Evolutionary conservation across 345 rosid genomes (phyloP).

Genomic region (Toxicodendron radicans): DNA sequence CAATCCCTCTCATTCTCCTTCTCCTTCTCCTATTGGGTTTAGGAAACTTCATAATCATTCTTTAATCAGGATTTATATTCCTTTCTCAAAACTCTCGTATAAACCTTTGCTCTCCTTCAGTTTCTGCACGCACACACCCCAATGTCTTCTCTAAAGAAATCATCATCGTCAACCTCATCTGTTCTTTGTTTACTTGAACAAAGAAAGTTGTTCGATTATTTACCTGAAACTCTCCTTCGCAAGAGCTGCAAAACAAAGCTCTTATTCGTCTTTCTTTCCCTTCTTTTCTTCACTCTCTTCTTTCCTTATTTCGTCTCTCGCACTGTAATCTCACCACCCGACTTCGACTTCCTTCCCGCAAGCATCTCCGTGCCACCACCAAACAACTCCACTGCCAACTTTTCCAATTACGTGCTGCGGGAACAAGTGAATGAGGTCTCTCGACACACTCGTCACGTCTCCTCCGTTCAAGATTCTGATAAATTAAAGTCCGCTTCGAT

Average conservation of each 20-base stretch:
- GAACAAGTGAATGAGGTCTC: slow-evolving; percentile 12
- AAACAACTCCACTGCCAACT: neutral
- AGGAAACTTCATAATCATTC: no score
- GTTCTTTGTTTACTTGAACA: neutral
- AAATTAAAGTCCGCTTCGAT: slow-evolving; percentile 39
- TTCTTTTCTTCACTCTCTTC: slow-evolving; percentile 26
- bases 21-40: neutral
- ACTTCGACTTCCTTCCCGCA: slow-evolving; percentile 4
- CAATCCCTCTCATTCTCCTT: no score
- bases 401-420: slow-evolving; percentile 14
- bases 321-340: slow-evolving; percentile 1
- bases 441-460: slow-evolving; percentile 2
- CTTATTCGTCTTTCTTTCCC: slow-evolving; percentile 20
- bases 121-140: neutral
- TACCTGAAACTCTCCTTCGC: slow-evolving; percentile 25
- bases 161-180: neutral
- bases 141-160: slow-evolving; percentile 1
- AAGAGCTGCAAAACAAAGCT: slow-evolving; percentile 2
- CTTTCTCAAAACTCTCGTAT: neutral
- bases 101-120: neutral
- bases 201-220: neutral
- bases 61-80: neutral
- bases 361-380: neutral
- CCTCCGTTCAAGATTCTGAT: slow-evolving; percentile 22
- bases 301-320: slow-evolving; percentile 34